Base-by-base conservation (phyloP, 192 early-diverging fungal genomes). In the Rhizophagus sp. region DNA sequence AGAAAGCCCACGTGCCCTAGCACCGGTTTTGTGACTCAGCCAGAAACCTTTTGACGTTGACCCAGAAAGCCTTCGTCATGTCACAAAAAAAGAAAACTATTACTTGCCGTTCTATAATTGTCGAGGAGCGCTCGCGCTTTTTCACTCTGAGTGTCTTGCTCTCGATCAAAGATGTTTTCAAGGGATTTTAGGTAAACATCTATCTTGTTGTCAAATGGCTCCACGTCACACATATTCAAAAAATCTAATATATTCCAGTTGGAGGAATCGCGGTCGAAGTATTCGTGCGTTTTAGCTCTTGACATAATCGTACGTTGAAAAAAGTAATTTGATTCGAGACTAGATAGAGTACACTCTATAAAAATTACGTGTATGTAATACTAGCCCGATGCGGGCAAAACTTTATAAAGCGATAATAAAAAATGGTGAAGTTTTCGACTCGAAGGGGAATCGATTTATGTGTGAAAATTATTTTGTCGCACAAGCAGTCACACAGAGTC, bases 11-110 rank as follows among this genome's bases (percentile, higher is more conserved):
- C 75, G 39, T 65, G 57, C 64, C 24, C 76, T 50, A 67, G n/a
- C 64, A 78, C 64, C 52, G 41, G 76, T 78, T 65, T 78, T 78
- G 64, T 78, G 76, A 52, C 76, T 78, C 76, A 49, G 41, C 65
- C 22, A 78, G 52, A 15, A 78, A n/a, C n/a, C 64, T 78, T 78
- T 25, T 33, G 47, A 44, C 24, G 30, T 4, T 10, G 24, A 22
- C 64, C 44, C 10, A 49, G 15, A 62, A 76, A 41, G 10, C 34
- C 17, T 15, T 22, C 27, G 41, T 34, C 76, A 78, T 50, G 62
- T 30, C 65, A 78, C 76, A 67, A 24, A 44, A 49, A 78, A 78
- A 36, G 52, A 78, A 66, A 41, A 30, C 22, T 30, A 27, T 65
- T 44, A 78, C 64, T 78, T 66, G 63, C 76, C 64, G n/a, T 67